Percentiles rank a stretch among this genome's conserved stretches.
Conservation (phyloP, 441 rosid species). For the Croton laevigatus region DNA sequence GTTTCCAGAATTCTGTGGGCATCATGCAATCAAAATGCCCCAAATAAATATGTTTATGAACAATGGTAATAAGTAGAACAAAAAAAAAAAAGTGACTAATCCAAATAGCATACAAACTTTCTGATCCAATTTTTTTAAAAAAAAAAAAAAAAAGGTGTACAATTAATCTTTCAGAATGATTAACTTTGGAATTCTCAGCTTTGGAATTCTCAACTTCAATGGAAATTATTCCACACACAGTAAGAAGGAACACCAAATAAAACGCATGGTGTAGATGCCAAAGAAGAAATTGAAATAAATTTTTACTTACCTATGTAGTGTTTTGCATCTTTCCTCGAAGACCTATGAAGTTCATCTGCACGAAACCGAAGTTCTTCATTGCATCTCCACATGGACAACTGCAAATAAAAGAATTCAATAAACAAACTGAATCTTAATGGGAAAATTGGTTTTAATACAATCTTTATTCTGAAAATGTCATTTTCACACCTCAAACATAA, state of each 20-base stretch:
- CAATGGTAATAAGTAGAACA: background rate
- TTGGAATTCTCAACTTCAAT: background rate
- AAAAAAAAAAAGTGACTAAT: background rate
- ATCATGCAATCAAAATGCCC: background rate
- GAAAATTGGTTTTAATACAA: background rate
- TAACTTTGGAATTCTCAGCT: background rate
- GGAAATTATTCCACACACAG: background rate
- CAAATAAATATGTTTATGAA: background rate
- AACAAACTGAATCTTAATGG: background rate
- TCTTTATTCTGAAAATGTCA: background rate
- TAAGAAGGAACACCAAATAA: background rate
- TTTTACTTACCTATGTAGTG: slow-evolving; percentile 79
- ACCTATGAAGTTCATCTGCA: slow-evolving; percentile 65
- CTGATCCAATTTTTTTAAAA: background rate
- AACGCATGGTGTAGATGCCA: background rate
- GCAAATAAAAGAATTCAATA: slow-evolving; percentile 21
- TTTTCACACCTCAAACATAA: slow-evolving; percentile 63
- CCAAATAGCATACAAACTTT: background rate
- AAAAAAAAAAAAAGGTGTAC: background rate
- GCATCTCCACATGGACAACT: slow-evolving; percentile 99
- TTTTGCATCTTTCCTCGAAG: slow-evolving; percentile 78
- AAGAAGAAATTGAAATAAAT: background rate
- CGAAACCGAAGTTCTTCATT: slow-evolving; percentile 74
- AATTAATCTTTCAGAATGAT: slow-evolving; percentile 3
- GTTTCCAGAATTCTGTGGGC: slow-evolving; percentile 89